These are phyloP conservation scores for Pleurozium schreberi DNA, from an alignment of 225 moss, liverwort and hornwort species.

Conservation along the genomic window DNA sequence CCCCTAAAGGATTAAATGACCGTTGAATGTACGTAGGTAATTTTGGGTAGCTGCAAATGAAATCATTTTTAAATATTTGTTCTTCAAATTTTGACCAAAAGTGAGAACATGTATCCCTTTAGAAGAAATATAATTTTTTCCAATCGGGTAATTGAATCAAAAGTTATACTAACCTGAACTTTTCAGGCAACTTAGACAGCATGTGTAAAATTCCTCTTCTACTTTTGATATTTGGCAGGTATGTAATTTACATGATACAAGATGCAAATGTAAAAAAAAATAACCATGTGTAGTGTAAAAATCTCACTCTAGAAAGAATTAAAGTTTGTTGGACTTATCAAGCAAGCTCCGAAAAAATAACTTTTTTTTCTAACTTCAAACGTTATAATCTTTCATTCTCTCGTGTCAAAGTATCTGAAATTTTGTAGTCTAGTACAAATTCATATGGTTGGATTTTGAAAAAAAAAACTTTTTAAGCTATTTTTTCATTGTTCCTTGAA, in stretches of 20 bases:
- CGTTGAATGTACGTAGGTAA: no score
- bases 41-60: no score
- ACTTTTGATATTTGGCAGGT: neutral
- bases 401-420: no score
- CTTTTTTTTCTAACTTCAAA: neutral
- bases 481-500: no score
- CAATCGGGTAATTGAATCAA: accelerated
- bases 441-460: no score
- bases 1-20: no score
- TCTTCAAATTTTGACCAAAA: no score
- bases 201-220: neutral
- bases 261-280: neutral
- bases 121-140: neutral
- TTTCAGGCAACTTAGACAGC: accelerated
- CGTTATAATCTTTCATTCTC: neutral
- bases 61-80: no score
- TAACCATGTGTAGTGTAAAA: neutral
- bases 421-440: no score
- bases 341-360: neutral
- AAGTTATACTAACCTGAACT: accelerated
- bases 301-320: neutral
- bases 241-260: neutral
- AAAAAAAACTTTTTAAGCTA: no score
- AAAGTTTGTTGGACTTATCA: accelerated
- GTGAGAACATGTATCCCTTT: neutral